Conservation (phyloP, 116 monocot species). For the Dioscorea cayenensis region DNA sequence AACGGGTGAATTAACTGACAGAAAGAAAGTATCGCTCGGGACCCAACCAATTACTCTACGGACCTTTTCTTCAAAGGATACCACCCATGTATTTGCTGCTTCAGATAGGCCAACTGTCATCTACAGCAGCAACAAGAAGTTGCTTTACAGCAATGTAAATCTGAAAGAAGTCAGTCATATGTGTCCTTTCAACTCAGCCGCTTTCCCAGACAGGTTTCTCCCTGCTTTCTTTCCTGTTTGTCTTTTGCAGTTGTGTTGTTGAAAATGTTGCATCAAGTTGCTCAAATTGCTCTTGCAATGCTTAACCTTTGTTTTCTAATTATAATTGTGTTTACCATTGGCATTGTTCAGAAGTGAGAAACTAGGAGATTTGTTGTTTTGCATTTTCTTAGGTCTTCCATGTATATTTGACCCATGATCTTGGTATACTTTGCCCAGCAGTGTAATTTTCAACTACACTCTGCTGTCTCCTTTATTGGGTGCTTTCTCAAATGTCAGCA, state of each 20-base stretch:
- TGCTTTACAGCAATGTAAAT: slow-evolving; percentile 99
- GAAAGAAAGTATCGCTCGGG: slow-evolving; percentile 94
- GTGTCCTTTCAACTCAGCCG: slow-evolving; percentile 99
- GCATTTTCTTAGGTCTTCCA: too few relatives aligned
- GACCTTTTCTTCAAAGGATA: slow-evolving; percentile 90
- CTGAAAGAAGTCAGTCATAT: slow-evolving; percentile 98
- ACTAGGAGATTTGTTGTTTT: too few relatives aligned
- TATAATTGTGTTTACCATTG: too few relatives aligned
- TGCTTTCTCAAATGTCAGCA: too few relatives aligned
- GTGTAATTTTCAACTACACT: too few relatives aligned
- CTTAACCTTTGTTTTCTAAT: too few relatives aligned
- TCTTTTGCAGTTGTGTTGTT: not conserved
- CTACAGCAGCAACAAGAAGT: slow-evolving; percentile 98
- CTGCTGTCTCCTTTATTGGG: too few relatives aligned
- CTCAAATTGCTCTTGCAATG: too few relatives aligned
- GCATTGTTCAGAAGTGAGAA: too few relatives aligned
- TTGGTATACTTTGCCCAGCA: too few relatives aligned
- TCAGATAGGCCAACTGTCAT: slow-evolving; percentile 99
- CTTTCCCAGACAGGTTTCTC: slow-evolving; percentile 91
- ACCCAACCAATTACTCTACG: slow-evolving; percentile 94
- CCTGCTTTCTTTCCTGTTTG: slow-evolving; percentile 5
- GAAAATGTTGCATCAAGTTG: not conserved
- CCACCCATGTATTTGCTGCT: slow-evolving; percentile 92
- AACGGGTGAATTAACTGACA: slow-evolving; percentile 66
- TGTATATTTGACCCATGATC: too few relatives aligned